Base-by-base conservation (phyloP, 495 filamentous ascomycete species). In the Podospora anserina region DNA sequence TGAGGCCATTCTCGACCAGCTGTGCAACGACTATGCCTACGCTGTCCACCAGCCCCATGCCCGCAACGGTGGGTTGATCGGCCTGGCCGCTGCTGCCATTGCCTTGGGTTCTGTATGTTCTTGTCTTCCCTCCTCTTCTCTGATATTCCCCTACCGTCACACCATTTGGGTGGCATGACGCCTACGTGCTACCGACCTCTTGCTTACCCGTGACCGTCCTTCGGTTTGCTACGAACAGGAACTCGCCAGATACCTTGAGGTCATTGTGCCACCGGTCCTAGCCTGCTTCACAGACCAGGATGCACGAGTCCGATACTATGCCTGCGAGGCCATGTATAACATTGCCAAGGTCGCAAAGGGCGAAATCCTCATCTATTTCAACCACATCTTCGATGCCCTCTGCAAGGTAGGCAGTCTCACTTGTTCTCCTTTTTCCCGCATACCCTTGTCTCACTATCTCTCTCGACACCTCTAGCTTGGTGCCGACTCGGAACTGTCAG, bases 281-380 rank as follows among this genome's bases (percentile, higher is more conserved):
- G 96, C 96, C 61, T 99, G 96, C 82, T 99, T 99, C 77, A 90
- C 90, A 23, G 96, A 99, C 73, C 95, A 98, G 82, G 96, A 99
- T 89, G 96, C 96, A 23, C 86, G 96, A 63, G 96, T 99, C 19
- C 88, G 96, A 65, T 99, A 99, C 77, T 99, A 99, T 79, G 96
- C 96, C 60, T 99, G 96, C 81, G 96, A 99, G 85, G 95, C 93
- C 80, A 99, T 99, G 96, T 99, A 99, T 78, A 99, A 99, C 74
- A 98, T 99, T 74, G 93, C 96, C 70, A 99, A 99, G 82, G 95
- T 98, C 9, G 95, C 96, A 26, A 99, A 99, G 78, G 96, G 96
- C 58, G 96, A 99, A 77, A 95, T 97, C 34, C 77, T 98, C 69
- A 85, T 93, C 23, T 98, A 96, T 81, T 99, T 97, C 81, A 98